Conservation (phyloP, 2,329 filamentous ascomycete genomes). For the Scytalidium sp. region DNA sequence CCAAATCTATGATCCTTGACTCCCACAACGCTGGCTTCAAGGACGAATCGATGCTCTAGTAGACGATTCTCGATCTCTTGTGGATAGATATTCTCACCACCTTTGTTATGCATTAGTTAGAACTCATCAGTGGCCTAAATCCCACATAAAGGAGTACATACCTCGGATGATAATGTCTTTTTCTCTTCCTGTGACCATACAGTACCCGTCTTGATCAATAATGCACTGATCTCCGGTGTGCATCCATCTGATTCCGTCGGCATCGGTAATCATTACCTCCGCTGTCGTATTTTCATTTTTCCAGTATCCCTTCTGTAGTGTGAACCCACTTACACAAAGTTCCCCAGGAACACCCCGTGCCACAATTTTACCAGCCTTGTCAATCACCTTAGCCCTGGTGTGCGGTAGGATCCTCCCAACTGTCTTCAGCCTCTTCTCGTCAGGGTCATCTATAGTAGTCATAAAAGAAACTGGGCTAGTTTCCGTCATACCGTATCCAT, state of each 20-base stretch:
- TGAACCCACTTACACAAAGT: slow-evolving; percentile 75
- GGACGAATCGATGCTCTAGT: slow-evolving; percentile 58
- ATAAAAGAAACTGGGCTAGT: slow-evolving; percentile 79
- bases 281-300: slow-evolving; percentile 73
- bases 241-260: slow-evolving; percentile 55
- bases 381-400: slow-evolving; percentile 72
- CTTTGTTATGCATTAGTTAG: slow-evolving; percentile 34
- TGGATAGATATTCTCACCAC: slow-evolving; percentile 72
- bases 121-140: no score
- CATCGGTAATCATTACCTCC: slow-evolving; percentile 53
- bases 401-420: slow-evolving; percentile 77
- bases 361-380: slow-evolving; percentile 61
- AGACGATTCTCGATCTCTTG: slow-evolving; percentile 74
- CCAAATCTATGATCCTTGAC: slow-evolving; percentile 69
- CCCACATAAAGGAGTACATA: slow-evolving; percentile 21
- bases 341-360: slow-evolving; percentile 69
- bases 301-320: slow-evolving; percentile 65
- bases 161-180: slow-evolving; percentile 79
- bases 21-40: slow-evolving; percentile 66
- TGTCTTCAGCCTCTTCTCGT: slow-evolving; percentile 63
- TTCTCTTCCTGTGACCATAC: slow-evolving; percentile 70
- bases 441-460: slow-evolving; percentile 68
- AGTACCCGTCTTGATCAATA: slow-evolving; percentile 67
- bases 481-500: slow-evolving; percentile 68
- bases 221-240: slow-evolving; percentile 69